These are phyloP conservation scores for Ligustrum vulgare DNA, from an alignment of 257 asterid species.

Conservation along the genomic window DNA sequence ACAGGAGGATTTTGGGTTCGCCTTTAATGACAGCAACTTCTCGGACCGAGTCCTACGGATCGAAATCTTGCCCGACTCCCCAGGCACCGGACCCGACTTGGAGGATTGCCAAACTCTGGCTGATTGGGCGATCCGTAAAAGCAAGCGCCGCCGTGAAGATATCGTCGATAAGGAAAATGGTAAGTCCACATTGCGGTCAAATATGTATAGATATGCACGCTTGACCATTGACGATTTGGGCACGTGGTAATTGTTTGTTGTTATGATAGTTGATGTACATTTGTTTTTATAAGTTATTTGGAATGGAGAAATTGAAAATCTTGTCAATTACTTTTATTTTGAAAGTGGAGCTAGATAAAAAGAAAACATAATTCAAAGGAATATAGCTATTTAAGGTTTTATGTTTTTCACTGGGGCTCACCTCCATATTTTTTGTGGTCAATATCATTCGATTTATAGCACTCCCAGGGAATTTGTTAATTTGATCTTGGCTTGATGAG, in stretches of 20 bases:
- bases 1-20: constrained; percentile 78
- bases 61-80: constrained; percentile 58
- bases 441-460: too few relatives aligned
- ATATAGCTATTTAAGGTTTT: not conserved
- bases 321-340: not conserved
- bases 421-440: too few relatives aligned
- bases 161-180: constrained; percentile 44
- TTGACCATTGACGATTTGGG: not conserved
- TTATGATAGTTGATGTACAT: not conserved
- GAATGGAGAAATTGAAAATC: not conserved
- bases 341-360: constrained; percentile 8
- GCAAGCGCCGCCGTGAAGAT: constrained; percentile 63
- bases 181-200: constrained; percentile 25
- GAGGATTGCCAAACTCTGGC: constrained; percentile 49
- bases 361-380: not conserved
- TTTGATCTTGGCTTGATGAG: not conserved
- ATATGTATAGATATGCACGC: not conserved
- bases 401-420: too few relatives aligned
- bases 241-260: not conserved
- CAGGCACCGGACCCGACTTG: constrained; percentile 37
- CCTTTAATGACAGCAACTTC: constrained; percentile 76
- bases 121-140: constrained; percentile 67
- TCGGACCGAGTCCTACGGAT: constrained; percentile 74
- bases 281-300: not conserved
- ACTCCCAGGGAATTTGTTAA: not conserved